Evolutionary conservation across 2,329 filamentous ascomycete genomes (phyloP).

Genomic region (Elsinoe batatas): DNA sequence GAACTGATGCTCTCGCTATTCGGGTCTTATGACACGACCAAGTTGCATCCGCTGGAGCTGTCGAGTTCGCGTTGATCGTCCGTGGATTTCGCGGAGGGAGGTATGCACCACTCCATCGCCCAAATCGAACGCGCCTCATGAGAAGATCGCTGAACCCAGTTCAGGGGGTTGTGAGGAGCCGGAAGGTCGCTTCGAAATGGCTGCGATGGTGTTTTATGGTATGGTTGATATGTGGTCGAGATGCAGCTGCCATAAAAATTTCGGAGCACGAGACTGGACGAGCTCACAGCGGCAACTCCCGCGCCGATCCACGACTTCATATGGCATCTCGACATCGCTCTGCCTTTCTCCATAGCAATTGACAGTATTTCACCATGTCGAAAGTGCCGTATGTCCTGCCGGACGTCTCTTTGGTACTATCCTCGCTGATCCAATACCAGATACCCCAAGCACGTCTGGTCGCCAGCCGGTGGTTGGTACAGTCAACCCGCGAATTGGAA

Average conservation of each 20-base stretch:
- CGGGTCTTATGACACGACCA: neutral
- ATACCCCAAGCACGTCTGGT: slow-evolving; percentile 99
- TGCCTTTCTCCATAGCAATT: slow-evolving; percentile 20
- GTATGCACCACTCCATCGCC: slow-evolving; percentile 52
- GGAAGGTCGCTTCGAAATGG: neutral
- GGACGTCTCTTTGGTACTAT: neutral
- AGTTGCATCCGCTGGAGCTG: neutral
- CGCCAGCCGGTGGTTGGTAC: slow-evolving; percentile 96
- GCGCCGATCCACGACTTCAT: slow-evolving; percentile 10
- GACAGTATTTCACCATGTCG: slow-evolving; percentile 16
- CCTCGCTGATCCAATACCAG: slow-evolving; percentile 36
- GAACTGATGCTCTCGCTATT: neutral
- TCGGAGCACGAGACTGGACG: slow-evolving; percentile 7
- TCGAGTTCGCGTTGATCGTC: slow-evolving; percentile 8
- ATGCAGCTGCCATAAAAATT: slow-evolving; percentile 1
- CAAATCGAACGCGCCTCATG: slow-evolving; percentile 43
- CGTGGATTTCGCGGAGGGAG: slow-evolving; percentile 42
- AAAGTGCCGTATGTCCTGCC: slow-evolving; percentile 12
- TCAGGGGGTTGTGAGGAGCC: neutral
- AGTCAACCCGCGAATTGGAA: slow-evolving; percentile 91
- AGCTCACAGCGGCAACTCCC: slow-evolving; percentile 3
- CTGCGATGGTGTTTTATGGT: neutral
- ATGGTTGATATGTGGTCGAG: neutral
- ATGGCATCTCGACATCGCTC: slow-evolving; percentile 12
- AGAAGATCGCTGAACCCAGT: neutral